These are phyloP conservation scores for Truncatella angustata DNA, from an alignment of 2,329 filamentous ascomycete genomes.

Conservation along the genomic window DNA sequence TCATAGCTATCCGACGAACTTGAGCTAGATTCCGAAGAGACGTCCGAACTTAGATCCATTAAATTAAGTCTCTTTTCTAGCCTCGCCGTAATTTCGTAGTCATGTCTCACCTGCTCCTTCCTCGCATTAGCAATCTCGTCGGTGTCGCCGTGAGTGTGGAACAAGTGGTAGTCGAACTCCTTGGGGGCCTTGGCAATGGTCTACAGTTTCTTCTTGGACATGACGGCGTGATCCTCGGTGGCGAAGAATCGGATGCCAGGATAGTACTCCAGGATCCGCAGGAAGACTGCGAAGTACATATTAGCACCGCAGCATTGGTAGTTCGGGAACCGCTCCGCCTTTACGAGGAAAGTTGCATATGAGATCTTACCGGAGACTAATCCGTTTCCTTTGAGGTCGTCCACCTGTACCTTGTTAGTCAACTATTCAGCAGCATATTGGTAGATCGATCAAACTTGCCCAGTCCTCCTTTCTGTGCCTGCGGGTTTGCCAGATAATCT, in stretches of 20 bases:
- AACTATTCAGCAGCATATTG: too few species aligned
- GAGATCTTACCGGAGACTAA: too few species aligned
- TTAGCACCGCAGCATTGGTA: too few species aligned
- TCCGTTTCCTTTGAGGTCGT: too few species aligned
- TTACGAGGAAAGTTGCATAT: too few species aligned
- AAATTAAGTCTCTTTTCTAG: neutral
- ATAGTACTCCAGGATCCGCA: conserved; percentile 32
- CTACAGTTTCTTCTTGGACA: conserved; percentile 8
- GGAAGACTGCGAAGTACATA: too few species aligned
- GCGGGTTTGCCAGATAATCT: neutral
- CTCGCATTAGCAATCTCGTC: conserved; percentile 12
- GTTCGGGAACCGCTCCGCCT: too few species aligned
- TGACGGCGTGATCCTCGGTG: conserved; percentile 7
- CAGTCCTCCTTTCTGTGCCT: neutral
- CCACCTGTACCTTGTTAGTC: too few species aligned
- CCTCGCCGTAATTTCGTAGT: conserved; percentile 2
- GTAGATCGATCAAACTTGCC: neutral
- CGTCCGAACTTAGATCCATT: neutral
- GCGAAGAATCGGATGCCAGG: conserved; percentile 21
- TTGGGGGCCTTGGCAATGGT: conserved; percentile 6
- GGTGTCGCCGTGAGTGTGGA: conserved; percentile 8
- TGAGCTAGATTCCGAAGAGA: neutral
- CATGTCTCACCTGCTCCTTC: conserved; percentile 2
- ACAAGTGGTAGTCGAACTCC: conserved; percentile 9
- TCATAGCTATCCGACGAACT: conserved; percentile 3